Evolutionary conservation across 495 filamentous ascomycete genomes (phyloP).

Genomic region (Aspergillus sclerotioniger): DNA sequence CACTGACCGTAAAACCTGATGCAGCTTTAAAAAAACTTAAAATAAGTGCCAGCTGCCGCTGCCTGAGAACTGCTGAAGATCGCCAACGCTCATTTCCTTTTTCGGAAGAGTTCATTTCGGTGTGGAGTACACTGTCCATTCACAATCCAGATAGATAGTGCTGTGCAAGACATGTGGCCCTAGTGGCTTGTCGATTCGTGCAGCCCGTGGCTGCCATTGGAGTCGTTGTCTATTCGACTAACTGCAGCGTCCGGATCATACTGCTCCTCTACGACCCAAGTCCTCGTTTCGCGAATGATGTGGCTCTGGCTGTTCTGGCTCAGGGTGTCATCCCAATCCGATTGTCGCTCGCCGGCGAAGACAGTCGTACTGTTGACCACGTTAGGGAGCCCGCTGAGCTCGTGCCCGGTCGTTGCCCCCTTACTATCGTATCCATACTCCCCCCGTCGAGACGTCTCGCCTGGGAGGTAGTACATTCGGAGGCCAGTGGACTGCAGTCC

Average conservation of each 20-base stretch:
- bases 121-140: too few relatives aligned
- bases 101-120: too few relatives aligned
- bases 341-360: constrained; percentile 1
- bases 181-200: too few relatives aligned
- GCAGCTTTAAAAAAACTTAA: too few relatives aligned
- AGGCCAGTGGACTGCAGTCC: constrained; percentile 42
- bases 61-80: too few relatives aligned
- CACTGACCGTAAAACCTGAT: too few relatives aligned
- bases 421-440: constrained; percentile 19
- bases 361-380: constrained; percentile 12
- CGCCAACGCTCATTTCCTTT: too few relatives aligned
- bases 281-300: constrained; percentile 28
- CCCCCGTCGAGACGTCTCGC: constrained; percentile 13
- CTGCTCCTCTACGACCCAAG: constrained; percentile 15
- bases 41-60: too few relatives aligned
- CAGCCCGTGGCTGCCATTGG: not conserved
- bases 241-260: not conserved
- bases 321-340: constrained; percentile 22
- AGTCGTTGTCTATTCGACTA: not conserved
- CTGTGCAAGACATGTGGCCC: too few relatives aligned
- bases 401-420: constrained; percentile 15
- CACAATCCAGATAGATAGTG: too few relatives aligned
- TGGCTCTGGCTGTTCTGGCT: constrained; percentile 29
- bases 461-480: constrained; percentile 20
- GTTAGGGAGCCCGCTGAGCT: constrained; percentile 17